These are phyloP conservation scores for Phytophthora litchii DNA, from an alignment of 352 stramenopile genomes.

Conservation along the genomic window DNA sequence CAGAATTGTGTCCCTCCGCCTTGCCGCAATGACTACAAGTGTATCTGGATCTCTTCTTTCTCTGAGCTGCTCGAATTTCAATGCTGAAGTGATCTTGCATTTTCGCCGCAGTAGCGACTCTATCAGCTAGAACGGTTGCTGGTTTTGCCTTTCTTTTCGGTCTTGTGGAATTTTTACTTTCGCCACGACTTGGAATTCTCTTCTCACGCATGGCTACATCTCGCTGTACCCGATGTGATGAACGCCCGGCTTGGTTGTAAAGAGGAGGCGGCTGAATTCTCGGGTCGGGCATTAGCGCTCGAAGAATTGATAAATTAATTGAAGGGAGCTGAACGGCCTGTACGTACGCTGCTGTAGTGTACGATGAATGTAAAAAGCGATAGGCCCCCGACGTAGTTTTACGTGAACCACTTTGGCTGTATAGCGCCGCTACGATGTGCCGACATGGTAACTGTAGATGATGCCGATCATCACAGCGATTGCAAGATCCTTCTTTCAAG, in stretches of 20 bases:
- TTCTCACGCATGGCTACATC: slow-evolving; percentile 7
- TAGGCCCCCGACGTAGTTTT: background rate
- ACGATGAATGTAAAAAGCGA: slow-evolving; percentile 1
- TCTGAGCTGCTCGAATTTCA: background rate
- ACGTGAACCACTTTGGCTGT: slow-evolving; percentile 1
- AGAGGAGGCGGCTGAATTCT: slow-evolving; percentile 5
- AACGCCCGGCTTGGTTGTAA: slow-evolving; percentile 7
- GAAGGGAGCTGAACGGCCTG: background rate
- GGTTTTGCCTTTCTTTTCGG: background rate
- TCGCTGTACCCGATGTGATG: background rate
- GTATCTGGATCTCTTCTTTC: slow-evolving; percentile 10
- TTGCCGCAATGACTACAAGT: slow-evolving; percentile 9
- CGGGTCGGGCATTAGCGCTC: background rate
- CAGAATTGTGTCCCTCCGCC: slow-evolving; percentile 6
- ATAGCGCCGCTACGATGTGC: slow-evolving; percentile 10
- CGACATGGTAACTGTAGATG: slow-evolving; percentile 18
- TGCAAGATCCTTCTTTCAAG: background rate
- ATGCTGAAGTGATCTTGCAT: slow-evolving; percentile 4
- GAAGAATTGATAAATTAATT: slow-evolving; percentile 1
- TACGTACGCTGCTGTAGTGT: background rate
- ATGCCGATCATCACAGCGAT: slow-evolving; percentile 5
- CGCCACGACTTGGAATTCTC: slow-evolving; percentile 2
- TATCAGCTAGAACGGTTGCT: background rate
- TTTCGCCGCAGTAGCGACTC: background rate
- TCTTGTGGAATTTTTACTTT: background rate